Evolutionary conservation across 257 asterid genomes (phyloP).

Genomic region (Scutellaria barbata): DNA sequence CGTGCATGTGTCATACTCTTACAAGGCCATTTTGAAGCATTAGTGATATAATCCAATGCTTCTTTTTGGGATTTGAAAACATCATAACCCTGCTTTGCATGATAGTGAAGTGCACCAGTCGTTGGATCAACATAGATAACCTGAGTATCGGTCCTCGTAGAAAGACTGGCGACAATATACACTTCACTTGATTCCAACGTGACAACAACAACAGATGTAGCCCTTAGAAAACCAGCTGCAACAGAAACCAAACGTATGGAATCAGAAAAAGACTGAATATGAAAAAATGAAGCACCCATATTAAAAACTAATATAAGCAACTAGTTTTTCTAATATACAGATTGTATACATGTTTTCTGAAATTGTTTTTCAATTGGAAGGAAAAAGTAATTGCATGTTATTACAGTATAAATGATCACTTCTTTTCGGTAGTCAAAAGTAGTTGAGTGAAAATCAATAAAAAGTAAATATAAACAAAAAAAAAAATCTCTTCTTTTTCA

Average conservation of each 20-base stretch:
- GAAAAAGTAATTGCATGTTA: slow-evolving; percentile 18
- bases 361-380: slow-evolving; percentile 13
- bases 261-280: slow-evolving; percentile 10
- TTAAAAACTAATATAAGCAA: slow-evolving; percentile 3
- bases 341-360: slow-evolving; percentile 10
- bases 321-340: neutral
- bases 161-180: slow-evolving; percentile 78
- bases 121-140: slow-evolving; percentile 97
- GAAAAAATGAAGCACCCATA: slow-evolving; percentile 25
- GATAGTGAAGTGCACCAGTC: slow-evolving; percentile 77
- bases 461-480: neutral
- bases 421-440: slow-evolving; percentile 23
- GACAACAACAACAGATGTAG: slow-evolving; percentile 79
- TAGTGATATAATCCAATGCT: slow-evolving; percentile 77
- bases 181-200: slow-evolving; percentile 92
- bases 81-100: slow-evolving; percentile 76
- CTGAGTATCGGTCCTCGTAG: slow-evolving; percentile 82
- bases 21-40: slow-evolving; percentile 76
- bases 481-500: neutral
- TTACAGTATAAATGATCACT: neutral
- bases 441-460: slow-evolving; percentile 1
- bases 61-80: slow-evolving; percentile 79
- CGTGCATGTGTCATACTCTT: slow-evolving; percentile 71
- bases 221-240: slow-evolving; percentile 64
- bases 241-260: slow-evolving; percentile 28